Evolutionary conservation across 2,329 filamentous ascomycete genomes (phyloP).

Genomic region (Cordyceps farinosa): DNA sequence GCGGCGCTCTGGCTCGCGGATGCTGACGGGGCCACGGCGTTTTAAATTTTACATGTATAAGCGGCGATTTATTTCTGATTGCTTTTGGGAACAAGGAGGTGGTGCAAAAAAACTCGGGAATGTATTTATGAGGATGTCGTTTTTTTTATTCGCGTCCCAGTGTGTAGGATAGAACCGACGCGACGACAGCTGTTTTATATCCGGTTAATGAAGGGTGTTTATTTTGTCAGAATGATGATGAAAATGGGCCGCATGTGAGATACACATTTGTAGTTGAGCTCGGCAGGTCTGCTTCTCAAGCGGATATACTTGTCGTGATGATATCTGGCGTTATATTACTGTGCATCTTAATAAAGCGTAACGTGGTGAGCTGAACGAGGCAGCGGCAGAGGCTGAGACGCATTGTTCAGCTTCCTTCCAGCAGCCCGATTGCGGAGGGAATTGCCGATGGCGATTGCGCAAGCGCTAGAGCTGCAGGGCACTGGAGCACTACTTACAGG

Average conservation of each 20-base stretch:
- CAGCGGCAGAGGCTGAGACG: too few relatives aligned
- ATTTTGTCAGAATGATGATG: too few relatives aligned
- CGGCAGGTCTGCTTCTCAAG: too few relatives aligned
- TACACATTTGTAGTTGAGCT: too few relatives aligned
- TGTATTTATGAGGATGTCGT: not conserved
- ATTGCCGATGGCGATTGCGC: conserved; percentile 5
- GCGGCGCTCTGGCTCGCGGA: conserved; percentile 66
- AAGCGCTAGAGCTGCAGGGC: conserved; percentile 6
- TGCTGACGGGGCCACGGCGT: conserved; percentile 52
- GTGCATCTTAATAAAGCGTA: too few relatives aligned
- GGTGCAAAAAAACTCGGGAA: conserved; percentile 1
- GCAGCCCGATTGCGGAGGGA: not conserved
- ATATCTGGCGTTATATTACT: too few relatives aligned
- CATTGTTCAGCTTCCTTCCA: too few relatives aligned
- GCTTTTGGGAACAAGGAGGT: not conserved
- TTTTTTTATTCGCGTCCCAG: not conserved
- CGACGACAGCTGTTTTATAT: not conserved
- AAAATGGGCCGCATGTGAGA: too few relatives aligned
- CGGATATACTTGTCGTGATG: too few relatives aligned
- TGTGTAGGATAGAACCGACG: conserved; percentile 6
- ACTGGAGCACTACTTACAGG: not conserved
- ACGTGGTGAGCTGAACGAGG: too few relatives aligned
- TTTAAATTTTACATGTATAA: conserved; percentile 25
- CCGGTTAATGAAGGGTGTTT: not conserved
- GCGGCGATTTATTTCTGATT: not conserved